A percentile compares a stretch with the other conserved stretches of the same genome.
These are phyloP conservation scores for Barnettozyma californica DNA, from an alignment of 805 yeast genomes.

Conservation along the genomic window DNA sequence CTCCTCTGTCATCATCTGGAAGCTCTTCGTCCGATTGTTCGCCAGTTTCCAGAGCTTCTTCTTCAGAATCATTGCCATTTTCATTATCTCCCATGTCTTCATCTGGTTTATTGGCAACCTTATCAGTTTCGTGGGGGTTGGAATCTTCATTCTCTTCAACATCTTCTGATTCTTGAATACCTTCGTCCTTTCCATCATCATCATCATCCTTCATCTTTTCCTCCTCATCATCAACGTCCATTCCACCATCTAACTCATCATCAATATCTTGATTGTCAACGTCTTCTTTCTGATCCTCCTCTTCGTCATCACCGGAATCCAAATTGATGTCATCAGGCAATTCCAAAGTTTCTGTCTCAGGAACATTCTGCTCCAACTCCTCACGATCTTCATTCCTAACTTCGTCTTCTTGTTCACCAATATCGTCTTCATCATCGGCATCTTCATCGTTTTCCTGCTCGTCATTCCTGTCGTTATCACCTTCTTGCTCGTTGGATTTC, in stretches of 20 bases:
- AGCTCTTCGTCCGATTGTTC: slow-evolving; percentile 31
- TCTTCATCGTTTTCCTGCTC: slow-evolving; percentile 49
- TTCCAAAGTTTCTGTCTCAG: slow-evolving; percentile 82
- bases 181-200: slow-evolving; percentile 16
- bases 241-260: slow-evolving; percentile 31
- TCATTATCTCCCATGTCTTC: slow-evolving; percentile 30
- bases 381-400: slow-evolving; percentile 65
- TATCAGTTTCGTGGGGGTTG: slow-evolving; percentile 23
- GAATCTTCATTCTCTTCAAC: slow-evolving; percentile 29
- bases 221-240: slow-evolving; percentile 44
- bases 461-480: slow-evolving; percentile 31
- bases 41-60: slow-evolving; percentile 30
- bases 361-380: slow-evolving; percentile 66
- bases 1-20: slow-evolving; percentile 12
- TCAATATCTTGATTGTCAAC: slow-evolving; percentile 30
- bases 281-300: slow-evolving; percentile 38
- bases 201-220: slow-evolving; percentile 24
- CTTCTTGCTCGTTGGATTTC: slow-evolving; percentile 30
- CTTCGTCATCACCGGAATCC: slow-evolving; percentile 70
- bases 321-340: slow-evolving; percentile 89
- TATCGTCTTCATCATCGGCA: slow-evolving; percentile 61
- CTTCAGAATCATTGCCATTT: slow-evolving; percentile 26
- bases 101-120: slow-evolving; percentile 26
- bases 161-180: slow-evolving; percentile 27
- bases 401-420: slow-evolving; percentile 78